Evolutionary conservation across 2,329 filamentous ascomycete genomes (phyloP), one percentile per base, ranked within the genome.

Genomic region (Fusarium euwallaceae): DNA sequence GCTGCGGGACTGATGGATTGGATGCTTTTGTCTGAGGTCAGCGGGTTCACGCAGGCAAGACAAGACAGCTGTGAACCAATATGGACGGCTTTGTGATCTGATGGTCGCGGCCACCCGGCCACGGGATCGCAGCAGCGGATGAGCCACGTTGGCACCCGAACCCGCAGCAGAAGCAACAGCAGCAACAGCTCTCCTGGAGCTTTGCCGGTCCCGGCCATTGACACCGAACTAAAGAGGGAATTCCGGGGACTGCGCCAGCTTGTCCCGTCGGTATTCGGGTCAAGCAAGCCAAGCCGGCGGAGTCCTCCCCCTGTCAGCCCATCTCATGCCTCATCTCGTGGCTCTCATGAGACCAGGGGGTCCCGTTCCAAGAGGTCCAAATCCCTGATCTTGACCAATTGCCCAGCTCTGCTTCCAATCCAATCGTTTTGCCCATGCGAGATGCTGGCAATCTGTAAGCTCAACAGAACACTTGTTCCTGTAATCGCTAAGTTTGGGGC

Each of bases 361-460:
- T n/a, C 53, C n/a, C 29, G 22, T 22, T 6, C 17, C 36, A 58
- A 32, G 45, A 34, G 32, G 53, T 20, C 53, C 24, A 39, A 32
- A 24, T 58, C 53, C 56, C 55, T 69, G 62, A 65, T 65, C 41
- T 71, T 64, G 58, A 71, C 63, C 61, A 68, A 48, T 64, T 69
- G 41, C 55, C 53, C 53, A 36, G 41, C 36, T 37, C 24, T 53
- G 43, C 64, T 64, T 69, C 67, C 61, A 74, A 69, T 59, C 73
- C 73, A 75, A 75, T 74, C 61, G 41, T 64, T 66, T 66, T n/a
- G 29, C 53, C 64, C 73, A 69, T 75, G 73, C 39, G 66, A 48
- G 61, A 11, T 51, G 56, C 41, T 61, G 48, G 22, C 34, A 60
- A 76, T 61, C 41, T 60, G 53, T 53, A 48, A 55, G 48, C 64